Conservation (phyloP, 2,329 filamentous ascomycete genomes). For the Alternaria hordeiaustralica region DNA sequence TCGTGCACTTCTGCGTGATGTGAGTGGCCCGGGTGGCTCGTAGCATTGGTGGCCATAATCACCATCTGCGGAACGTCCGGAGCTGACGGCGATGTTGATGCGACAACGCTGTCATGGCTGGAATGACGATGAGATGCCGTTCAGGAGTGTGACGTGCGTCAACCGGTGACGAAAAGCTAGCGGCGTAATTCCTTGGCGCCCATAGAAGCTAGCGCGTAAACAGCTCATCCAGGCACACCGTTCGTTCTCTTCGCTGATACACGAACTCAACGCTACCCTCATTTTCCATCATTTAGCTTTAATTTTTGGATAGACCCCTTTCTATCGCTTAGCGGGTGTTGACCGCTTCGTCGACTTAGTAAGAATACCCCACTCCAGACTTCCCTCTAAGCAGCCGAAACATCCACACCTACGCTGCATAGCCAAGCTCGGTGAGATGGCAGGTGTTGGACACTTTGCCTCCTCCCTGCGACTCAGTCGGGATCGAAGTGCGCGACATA, state of each 20-base stretch:
- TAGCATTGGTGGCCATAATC: background rate
- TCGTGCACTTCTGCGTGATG: no score
- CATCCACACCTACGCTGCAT: slow-evolving; percentile 11
- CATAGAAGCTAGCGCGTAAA: slow-evolving; percentile 7
- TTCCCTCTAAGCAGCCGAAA: slow-evolving; percentile 19
- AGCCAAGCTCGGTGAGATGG: slow-evolving; percentile 27
- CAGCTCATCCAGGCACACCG: slow-evolving; percentile 21
- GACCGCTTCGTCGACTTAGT: slow-evolving; percentile 30
- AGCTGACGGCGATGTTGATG: background rate
- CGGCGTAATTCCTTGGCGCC: background rate
- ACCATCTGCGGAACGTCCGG: background rate
- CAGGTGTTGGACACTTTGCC: slow-evolving; percentile 14
- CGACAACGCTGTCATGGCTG: background rate
- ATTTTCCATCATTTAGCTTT: slow-evolving; percentile 6
- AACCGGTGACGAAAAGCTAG: background rate
- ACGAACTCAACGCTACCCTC: slow-evolving; percentile 14
- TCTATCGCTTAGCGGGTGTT: slow-evolving; percentile 18
- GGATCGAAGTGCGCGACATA: slow-evolving; percentile 13
- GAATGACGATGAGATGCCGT: background rate
- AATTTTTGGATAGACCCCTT: slow-evolving; percentile 19
- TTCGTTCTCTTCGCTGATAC: slow-evolving; percentile 16
- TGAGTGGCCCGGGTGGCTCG: background rate
- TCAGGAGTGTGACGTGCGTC: background rate
- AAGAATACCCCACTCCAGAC: slow-evolving; percentile 29
- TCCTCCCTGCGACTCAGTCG: slow-evolving; percentile 13